Evolutionary conservation across 2,329 filamentous ascomycete genomes (phyloP), one percentile per base, ranked within the genome.

Genomic region (Talaromyces sp.): DNA sequence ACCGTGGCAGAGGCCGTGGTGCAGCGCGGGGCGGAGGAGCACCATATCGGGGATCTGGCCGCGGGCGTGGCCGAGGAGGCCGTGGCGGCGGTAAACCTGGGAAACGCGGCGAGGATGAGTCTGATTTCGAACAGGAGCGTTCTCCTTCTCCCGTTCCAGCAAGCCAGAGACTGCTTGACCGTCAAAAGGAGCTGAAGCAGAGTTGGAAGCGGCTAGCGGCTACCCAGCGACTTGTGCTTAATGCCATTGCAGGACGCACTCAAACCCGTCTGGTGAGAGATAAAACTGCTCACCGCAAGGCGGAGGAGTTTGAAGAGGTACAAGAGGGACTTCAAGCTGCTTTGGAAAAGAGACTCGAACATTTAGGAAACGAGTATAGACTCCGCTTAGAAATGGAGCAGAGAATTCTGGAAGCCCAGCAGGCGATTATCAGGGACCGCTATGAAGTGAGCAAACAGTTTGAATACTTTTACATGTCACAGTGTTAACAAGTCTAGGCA

Each of bases 131-230:
- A 24, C 54, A 59, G 8, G 69, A 71, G 21, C 63, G 55, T 27
- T 73, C 75, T 17, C 72, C 74, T 17, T 74, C 73, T 2, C 73
- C 73, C 6, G 71, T 67, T 63, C 69, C 71, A 59, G 66, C 71
- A 43, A 71, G 75, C 43, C 69, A 75, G 64, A 70, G 72, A 38
- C 70, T 78, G 26, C 73, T 74, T 58, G 69, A 75, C 49, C 73
- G 78, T 10, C 75, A 79, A 65, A 72, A 73, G 17, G 75, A 79
- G 62, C 61, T 80, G 41, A 75, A 76, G 50, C 70, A 71, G 29
- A 70, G 74, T 9, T 80, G 77, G 63, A 76, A 73, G 60, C 72
- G 70, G 55, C 71, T 80, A 13, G 77, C 74, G 27, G 68, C 71
- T 24, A 75, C 73, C 5, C 78, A 80, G 61, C 67, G 72, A 55